Evolutionary conservation across 164 flowering plant species (phyloP), one percentile per base, ranked within the genome.

Genomic region (Litsea cubeba): DNA sequence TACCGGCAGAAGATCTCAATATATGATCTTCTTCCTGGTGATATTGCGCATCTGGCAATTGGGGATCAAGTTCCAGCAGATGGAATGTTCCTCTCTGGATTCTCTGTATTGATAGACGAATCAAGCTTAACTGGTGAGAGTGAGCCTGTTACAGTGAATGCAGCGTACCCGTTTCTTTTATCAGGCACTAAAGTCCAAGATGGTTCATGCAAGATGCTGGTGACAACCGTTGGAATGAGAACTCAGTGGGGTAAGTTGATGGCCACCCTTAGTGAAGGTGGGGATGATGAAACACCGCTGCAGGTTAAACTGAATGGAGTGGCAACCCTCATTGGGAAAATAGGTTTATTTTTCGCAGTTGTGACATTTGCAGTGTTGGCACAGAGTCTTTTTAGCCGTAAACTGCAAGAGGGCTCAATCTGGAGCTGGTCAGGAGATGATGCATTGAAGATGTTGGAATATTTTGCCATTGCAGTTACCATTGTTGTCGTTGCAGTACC

Each of bases 401-500:
- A 94, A 83, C 72, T 88, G 26, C 83, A 64, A 69, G 87, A 88
- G 50, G 92, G 96, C 7, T 81, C 90, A 62, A 80, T 84, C 51
- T 92, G 86, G 92, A 83, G 69, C 60, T 91, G 91, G 98, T 80
- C 88, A 65, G 96, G 88, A 50, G 98, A 94, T 74, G 96, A 92
- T 70, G 93, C 93, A 25, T 71, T 84, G 71, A 89, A 87, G 79
- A 75, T 92, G 78, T 79, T 94, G 80, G 96, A 94, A 82, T 92
- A 76, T 71, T 94, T 94, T 85, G 98, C 98, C 65, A 75, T 92
- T 81, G 98, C 97, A 75, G 95, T 94, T 67, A 94, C 98, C 22
- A 94, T 94, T 74, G 98, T 94, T 73, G 98, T 94, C 68, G 98
- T 92, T 79, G 98, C 98, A 49, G 98, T 94, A 72, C 98, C 97